Base-by-base conservation (phyloP, 768 basidiomycete species). In the Trametes maxima region DNA sequence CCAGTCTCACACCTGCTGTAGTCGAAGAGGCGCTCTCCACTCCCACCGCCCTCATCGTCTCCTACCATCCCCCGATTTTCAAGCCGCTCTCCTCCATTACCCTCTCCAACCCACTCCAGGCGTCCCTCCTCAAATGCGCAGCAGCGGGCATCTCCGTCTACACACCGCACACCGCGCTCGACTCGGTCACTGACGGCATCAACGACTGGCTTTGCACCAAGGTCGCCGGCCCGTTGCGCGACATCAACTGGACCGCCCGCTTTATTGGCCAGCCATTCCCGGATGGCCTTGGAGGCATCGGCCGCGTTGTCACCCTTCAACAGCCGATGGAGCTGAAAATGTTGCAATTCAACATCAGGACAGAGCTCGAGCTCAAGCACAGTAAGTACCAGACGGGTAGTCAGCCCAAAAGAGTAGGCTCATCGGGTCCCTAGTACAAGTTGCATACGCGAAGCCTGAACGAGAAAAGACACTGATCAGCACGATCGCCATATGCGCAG, bases 51-150 rank as follows among this genome's bases (percentile, higher is more conserved):
- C 80, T 87, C 54, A 87, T 95, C 62, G 79, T 96, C 14, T 78
- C 90, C 22, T 95, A 95, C 76, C 94, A 95, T 73, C 90, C 94
- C 5, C 82, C 91, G 2, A 89, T 95, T 66, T 95, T 94, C 80
- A 82, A 78, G 46, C 86, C 85, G 10, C 76, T 95, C 50, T 77
- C 87, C 43, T 86, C 92, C 25, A 63, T 98, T 62, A 95, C 91
- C 0, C 82, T 95, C 57, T 72, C 83, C 42, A 88, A 88, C 63
- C 84, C 94, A 0, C 78, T 98, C 10, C 94, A 96, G 75, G 73
- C 83, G 2, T 90, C 89, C 4, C 80, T 98, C 22, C 82, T 98
- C 5, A 82, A 78, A 57, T 92, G 95, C 63, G 87, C 88, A 0
- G 88, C 92, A 0, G 80, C 85, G 13, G 95, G 95, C 0, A 88